phyloP scores from a whole-genome alignment of 495 filamentous ascomycete genomes.

The Haplographium delicatum region DNA sequence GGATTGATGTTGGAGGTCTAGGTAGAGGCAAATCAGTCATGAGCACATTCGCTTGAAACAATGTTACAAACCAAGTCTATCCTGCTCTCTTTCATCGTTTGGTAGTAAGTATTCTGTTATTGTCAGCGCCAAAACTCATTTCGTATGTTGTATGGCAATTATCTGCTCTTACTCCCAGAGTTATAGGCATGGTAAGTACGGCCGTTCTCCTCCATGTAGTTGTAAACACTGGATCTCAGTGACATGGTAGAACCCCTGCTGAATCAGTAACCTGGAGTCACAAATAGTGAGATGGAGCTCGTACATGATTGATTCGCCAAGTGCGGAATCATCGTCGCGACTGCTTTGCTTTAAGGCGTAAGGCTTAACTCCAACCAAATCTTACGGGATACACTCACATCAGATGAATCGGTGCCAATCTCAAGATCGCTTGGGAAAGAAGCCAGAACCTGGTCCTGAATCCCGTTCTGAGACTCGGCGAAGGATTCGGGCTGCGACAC shows the following conservation, averaged over 20 bases:
- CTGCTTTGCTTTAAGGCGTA: background rate
- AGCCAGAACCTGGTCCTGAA: background rate
- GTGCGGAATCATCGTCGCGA: slow-evolving; percentile 1
- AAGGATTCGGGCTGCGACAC: no score
- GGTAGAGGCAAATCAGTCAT: slow-evolving; percentile 4
- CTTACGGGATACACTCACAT: background rate
- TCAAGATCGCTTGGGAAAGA: slow-evolving; percentile 1
- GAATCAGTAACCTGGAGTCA: background rate
- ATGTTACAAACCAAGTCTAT: slow-evolving; percentile 6
- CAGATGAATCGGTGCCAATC: slow-evolving; percentile 4
- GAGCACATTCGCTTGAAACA: background rate
- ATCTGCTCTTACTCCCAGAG: slow-evolving; percentile 27
- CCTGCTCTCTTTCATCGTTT: slow-evolving; percentile 13
- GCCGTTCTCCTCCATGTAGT: slow-evolving; percentile 29
- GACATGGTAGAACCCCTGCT: slow-evolving; percentile 20
- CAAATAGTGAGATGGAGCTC: background rate
- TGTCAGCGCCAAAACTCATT: background rate
- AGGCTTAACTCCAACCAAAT: background rate
- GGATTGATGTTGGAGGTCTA: slow-evolving; percentile 45
- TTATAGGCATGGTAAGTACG: slow-evolving; percentile 34
- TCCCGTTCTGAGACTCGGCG: no score
- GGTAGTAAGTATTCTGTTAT: slow-evolving; percentile 22
- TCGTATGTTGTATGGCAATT: background rate
- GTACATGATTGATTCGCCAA: slow-evolving; percentile 1
- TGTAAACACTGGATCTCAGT: slow-evolving; percentile 27